Conservation (phyloP, 2,329 filamentous ascomycete genomes). For the Pseudopithomyces chartarum region DNA sequence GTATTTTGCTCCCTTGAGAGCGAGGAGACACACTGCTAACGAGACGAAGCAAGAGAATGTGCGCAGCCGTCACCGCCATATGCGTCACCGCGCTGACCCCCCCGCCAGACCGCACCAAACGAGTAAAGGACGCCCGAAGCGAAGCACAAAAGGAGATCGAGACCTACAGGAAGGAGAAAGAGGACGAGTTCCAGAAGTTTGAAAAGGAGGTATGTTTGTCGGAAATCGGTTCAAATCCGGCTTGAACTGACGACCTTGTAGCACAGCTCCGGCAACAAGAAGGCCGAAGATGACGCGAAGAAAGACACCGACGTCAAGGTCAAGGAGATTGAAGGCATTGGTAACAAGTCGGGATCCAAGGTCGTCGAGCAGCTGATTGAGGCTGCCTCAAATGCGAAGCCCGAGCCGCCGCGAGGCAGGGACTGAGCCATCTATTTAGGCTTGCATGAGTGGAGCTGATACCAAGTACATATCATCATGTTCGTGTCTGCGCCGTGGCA, state of each 20-base stretch:
- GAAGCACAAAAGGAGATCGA: constrained; percentile 99
- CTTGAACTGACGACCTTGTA: constrained; percentile 48
- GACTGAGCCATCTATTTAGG: not conserved
- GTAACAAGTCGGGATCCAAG: constrained; percentile 76
- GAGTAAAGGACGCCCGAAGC: constrained; percentile 92
- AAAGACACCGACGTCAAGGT: constrained; percentile 83
- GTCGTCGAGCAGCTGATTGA: constrained; percentile 83
- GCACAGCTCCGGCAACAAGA: constrained; percentile 91
- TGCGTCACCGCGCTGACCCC: constrained; percentile 24
- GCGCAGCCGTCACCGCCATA: constrained; percentile 35
- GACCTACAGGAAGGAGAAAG: constrained; percentile 86
- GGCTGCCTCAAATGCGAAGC: constrained; percentile 84
- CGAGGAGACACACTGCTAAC: constrained; percentile 18
- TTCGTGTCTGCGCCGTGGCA: not conserved
- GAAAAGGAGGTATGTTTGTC: constrained; percentile 70
- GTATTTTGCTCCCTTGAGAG: constrained; percentile 56
- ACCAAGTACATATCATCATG: not conserved
- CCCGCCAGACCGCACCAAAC: constrained; percentile 82
- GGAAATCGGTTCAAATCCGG: not conserved
- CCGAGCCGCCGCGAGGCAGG: constrained; percentile 61
- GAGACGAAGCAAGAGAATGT: constrained; percentile 80
- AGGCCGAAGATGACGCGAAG: constrained; percentile 71
- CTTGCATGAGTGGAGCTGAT: not conserved
- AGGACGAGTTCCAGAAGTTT: constrained; percentile 93
- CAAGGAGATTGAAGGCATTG: constrained; percentile 78